Percentiles rank a stretch among this genome's conserved stretches.
phyloP scores from a whole-genome alignment of 177 flowering plant genomes.

The Vitis hybrid region DNA sequence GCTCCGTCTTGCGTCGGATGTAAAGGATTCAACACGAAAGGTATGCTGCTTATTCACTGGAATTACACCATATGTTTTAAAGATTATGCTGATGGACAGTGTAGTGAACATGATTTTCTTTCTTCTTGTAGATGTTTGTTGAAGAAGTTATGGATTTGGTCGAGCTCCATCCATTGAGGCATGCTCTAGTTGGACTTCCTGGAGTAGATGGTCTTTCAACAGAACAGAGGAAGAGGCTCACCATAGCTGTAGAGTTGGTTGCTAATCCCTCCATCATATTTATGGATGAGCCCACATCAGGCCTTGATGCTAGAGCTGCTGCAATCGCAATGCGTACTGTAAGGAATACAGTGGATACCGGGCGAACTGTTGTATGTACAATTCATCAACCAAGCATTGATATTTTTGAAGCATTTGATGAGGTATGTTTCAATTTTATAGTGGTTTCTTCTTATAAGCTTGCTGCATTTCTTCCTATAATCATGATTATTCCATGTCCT shows the following conservation, averaged over 20 bases:
- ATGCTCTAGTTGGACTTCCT: conserved; percentile 61
- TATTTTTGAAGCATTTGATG: conserved; percentile 57
- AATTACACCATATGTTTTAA: too few species aligned
- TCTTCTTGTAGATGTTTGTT: conserved; percentile 42
- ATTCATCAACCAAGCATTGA: conserved; percentile 60
- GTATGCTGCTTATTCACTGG: conserved; percentile 8
- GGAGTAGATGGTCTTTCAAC: conserved; percentile 59
- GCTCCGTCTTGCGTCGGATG: conserved; percentile 59
- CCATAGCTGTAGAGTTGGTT: conserved; percentile 60
- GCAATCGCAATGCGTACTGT: conserved; percentile 65
- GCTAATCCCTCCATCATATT: conserved; percentile 58
- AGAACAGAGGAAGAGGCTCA: conserved; percentile 59
- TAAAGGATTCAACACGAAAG: conserved; percentile 40
- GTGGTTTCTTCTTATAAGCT: not conserved
- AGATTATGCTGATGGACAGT: not conserved
- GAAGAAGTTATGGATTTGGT: conserved; percentile 57
- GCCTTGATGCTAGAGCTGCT: conserved; percentile 68
- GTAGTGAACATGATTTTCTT: not conserved
- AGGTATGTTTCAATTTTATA: conserved; percentile 23
- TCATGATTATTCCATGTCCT: not conserved
- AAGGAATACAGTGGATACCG: conserved; percentile 56
- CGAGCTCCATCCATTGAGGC: conserved; percentile 42
- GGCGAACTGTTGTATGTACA: conserved; percentile 53
- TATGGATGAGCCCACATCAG: conserved; percentile 62
- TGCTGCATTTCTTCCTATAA: not conserved